Evolutionary conservation across 495 filamentous ascomycete genomes (phyloP).

Genomic region (Diplogelasinospora grovesii): DNA sequence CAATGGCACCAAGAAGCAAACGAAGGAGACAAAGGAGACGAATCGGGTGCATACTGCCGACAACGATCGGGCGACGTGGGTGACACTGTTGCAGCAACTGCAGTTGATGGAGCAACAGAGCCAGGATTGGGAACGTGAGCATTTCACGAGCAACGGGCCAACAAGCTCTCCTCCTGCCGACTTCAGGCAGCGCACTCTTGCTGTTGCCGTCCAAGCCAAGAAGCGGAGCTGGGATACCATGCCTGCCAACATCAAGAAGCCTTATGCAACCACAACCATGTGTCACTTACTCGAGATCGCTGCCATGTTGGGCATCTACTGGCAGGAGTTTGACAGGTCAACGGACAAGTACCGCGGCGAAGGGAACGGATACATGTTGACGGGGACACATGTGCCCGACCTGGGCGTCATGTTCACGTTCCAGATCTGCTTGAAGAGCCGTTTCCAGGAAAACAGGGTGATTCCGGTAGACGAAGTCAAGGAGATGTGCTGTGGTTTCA

Average conservation of each 20-base stretch:
- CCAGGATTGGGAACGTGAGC: conserved; percentile 29
- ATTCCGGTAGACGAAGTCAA: conserved; percentile 42
- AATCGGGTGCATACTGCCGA: conserved; percentile 37
- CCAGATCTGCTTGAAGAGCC: conserved; percentile 32
- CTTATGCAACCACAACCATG: conserved; percentile 43
- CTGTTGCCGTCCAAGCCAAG: conserved; percentile 41
- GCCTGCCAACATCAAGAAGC: conserved; percentile 39
- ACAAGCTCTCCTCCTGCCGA: not conserved
- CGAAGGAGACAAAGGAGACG: conserved; percentile 10
- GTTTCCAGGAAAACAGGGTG: conserved; percentile 37
- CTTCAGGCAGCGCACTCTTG: conserved; percentile 28
- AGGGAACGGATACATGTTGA: conserved; percentile 45
- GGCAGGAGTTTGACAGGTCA: conserved; percentile 41
- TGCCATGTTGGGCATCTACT: conserved; percentile 45
- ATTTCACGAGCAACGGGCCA: conserved; percentile 16
- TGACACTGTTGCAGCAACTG: conserved; percentile 34
- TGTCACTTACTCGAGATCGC: conserved; percentile 46
- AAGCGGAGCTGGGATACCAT: conserved; percentile 46
- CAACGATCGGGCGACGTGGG: conserved; percentile 44
- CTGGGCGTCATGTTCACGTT: conserved; percentile 43
- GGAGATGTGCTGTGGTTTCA: conserved; percentile 39
- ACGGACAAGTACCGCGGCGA: conserved; percentile 42
- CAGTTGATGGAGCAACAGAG: conserved; percentile 41
- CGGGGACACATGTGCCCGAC: conserved; percentile 34
- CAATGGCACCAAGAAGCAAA: too few species aligned